Base-by-base conservation (phyloP, 208 protist species). In the Vickermania spadyakhi region DNA sequence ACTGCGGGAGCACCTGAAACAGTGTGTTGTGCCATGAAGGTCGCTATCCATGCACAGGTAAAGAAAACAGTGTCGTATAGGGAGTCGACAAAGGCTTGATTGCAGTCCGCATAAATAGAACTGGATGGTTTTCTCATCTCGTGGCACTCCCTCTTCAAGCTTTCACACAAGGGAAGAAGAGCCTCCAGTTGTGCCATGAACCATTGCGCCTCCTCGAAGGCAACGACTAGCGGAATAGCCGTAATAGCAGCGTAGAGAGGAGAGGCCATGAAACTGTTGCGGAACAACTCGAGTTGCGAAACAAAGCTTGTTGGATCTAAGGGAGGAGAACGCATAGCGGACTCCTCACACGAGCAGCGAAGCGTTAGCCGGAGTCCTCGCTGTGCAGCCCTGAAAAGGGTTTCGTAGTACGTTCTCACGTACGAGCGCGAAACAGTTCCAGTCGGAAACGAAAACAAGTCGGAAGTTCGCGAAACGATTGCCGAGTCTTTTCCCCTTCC, bases 221-320 rank as follows among this genome's bases (percentile, higher is more conserved):
- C 66, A 27, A 80, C 62, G 21, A 88, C 70, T 11, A 91, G 67
- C 30, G 82, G 86, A 23, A 93, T 75, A 29, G 86, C 80, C 18
- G 66, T 82, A 31, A 93, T 31, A 27, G 86, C 86, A 2, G 75
- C 77, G 66, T 91, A 76, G 28, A 93, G 66, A 27, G 79, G 77
- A 7, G 56, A 61, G 3, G 68, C 68, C 14, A 87, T 36, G 57
- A 92, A 89, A 3, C 79, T 73, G 21, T 28, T 28, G 14, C 62
- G 29, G 59, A 63, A 41, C 42, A 54, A 30, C 45, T 62, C n/a
- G 31, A 60, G 55, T 13, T 52, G 36, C 49, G 30, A 29, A n/a
- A 25, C 41, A 55, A 56, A 58, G 36, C 52, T 26, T 31, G 22
- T 7, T 21, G 3, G 41, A 22, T 28, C 51, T 31, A 26, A 28